Base-by-base conservation (phyloP, 345 rosid genomes). In the Tarenaya hassleriana region DNA sequence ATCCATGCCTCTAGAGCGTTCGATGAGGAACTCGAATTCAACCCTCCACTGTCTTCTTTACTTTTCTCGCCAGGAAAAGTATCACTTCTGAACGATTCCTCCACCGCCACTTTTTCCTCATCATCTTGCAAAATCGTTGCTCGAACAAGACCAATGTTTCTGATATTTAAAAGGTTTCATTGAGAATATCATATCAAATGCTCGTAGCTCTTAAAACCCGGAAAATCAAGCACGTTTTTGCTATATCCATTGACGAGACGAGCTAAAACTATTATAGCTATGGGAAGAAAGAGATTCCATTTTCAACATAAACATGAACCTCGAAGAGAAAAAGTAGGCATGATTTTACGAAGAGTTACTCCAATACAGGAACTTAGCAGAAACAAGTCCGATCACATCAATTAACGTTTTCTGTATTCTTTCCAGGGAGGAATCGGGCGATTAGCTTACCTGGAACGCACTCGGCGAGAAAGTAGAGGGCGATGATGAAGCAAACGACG, bases 21-120 rank as follows among this genome's bases (percentile, higher is more conserved):
- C 45, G 73, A 16, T 3, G 87, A 49, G 14, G 77, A 70, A 63
- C 11, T 52, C 43, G 1, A 41, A 10, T 44, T 39, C 9, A 78
- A 40, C 18, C 56, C 76, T 10, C 40, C 75, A 10, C 7, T 18
- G 43, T 57, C 47, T 45, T 57, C 69, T 63, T 56, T 61, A 21
- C 51, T 44, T 42, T 50, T 65, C 7, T 43, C 44, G 6, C 47
- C 67, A 21, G 73, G 66, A 31, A 73, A 55, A 47, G 57, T 67
- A 13, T 72, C 77, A 0, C 92, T 61, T 57, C n/a, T 65, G 64
- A 83, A 82, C 4, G 88, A 71, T 39, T 84, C 85, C 58, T 87
- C 90, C 7, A 81, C 78, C 2, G 47, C 80, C 18, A 88, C 84
- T 63, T 78, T 69, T 69, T 82, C 77, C 40, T 91, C 94, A n/a